Evolutionary conservation across 2,329 filamentous ascomycete species (phyloP).

Genomic region (Canariomyces notabilis): DNA sequence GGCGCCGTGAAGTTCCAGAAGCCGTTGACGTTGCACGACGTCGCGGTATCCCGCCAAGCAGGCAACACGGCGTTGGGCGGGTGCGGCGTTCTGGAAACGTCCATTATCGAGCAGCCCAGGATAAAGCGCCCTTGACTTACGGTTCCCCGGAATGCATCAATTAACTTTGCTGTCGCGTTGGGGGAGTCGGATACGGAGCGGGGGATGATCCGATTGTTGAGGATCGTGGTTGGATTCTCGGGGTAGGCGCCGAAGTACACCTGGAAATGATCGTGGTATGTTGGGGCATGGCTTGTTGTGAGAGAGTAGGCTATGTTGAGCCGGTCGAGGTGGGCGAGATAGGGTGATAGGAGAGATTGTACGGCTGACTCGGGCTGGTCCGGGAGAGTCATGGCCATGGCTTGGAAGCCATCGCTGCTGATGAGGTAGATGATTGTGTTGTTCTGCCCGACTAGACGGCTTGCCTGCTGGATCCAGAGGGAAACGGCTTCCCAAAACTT

Average conservation of each 20-base stretch:
- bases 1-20: not conserved
- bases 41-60: constrained; percentile 1
- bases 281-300: not conserved
- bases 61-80: constrained; percentile 5
- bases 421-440: constrained; percentile 2
- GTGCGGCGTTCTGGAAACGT: not conserved
- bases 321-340: not conserved
- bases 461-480: not conserved
- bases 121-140: not conserved
- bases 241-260: constrained; percentile 1
- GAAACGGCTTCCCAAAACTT: constrained; percentile 29
- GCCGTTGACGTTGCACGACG: not conserved
- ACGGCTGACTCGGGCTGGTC: not conserved
- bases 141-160: not conserved
- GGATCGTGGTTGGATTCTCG: not conserved
- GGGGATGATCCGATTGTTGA: not conserved
- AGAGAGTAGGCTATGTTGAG: not conserved
- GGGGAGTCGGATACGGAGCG: not conserved
- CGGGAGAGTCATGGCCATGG: not conserved
- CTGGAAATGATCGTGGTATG: constrained; percentile 3
- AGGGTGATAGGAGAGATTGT: not conserved
- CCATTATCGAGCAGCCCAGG: not conserved
- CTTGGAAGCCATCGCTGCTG: not conserved
- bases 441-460: not conserved
- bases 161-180: not conserved